phyloP scores from a whole-genome alignment of 2,329 filamentous ascomycete genomes.

The Capronia epimyces region DNA sequence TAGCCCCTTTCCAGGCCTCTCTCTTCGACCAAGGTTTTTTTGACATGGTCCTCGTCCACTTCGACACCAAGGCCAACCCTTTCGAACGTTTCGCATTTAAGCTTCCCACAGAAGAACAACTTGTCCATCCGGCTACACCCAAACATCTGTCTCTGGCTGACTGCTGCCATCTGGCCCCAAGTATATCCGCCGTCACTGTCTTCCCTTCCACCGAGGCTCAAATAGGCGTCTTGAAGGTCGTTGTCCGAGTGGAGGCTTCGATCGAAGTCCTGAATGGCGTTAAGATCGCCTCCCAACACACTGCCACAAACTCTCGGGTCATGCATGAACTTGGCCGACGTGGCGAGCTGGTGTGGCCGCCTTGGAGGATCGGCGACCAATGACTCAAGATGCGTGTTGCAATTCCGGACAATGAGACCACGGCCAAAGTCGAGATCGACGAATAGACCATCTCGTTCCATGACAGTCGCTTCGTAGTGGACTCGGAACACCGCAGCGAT shows the following conservation, averaged over 20 bases:
- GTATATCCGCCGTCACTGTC: slow-evolving; percentile 51
- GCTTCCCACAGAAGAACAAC: slow-evolving; percentile 48
- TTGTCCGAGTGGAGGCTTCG: slow-evolving; percentile 45
- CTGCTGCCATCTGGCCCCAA: slow-evolving; percentile 53
- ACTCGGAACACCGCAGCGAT: slow-evolving; percentile 48
- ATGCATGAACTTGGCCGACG: slow-evolving; percentile 44
- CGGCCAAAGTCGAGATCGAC: slow-evolving; percentile 43
- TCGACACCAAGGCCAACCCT: slow-evolving; percentile 46
- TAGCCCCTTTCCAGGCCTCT: slow-evolving; percentile 26
- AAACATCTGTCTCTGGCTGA: slow-evolving; percentile 40
- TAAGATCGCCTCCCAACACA: slow-evolving; percentile 52
- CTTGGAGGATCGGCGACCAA: slow-evolving; percentile 46
- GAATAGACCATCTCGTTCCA: slow-evolving; percentile 53
- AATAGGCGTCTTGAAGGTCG: slow-evolving; percentile 48
- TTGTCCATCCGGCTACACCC: slow-evolving; percentile 53
- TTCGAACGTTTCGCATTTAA: slow-evolving; percentile 42
- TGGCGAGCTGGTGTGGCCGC: slow-evolving; percentile 46
- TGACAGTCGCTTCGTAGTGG: slow-evolving; percentile 45
- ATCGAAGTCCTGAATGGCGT: slow-evolving; percentile 55
- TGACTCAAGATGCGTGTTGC: slow-evolving; percentile 56
- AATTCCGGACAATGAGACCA: slow-evolving; percentile 41
- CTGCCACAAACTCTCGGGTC: slow-evolving; percentile 32
- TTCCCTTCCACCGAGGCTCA: slow-evolving; percentile 49
- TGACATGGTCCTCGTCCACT: slow-evolving; percentile 31
- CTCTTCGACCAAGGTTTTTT: slow-evolving; percentile 19